Evolutionary conservation across 345 rosid genomes (phyloP).

Genomic region (Populus ilicifolia): DNA sequence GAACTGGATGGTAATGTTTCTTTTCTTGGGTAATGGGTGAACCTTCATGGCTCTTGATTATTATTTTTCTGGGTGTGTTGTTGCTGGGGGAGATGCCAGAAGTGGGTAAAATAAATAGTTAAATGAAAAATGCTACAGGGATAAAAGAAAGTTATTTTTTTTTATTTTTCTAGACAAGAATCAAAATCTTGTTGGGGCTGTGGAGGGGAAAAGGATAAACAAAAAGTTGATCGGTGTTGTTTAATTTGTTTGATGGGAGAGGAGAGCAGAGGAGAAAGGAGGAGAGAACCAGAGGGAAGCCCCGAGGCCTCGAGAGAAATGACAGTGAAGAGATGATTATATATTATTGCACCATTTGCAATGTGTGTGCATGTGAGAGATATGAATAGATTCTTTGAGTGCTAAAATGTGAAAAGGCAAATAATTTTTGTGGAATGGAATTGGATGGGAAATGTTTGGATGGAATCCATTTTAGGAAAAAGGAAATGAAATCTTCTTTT

Average conservation of each 20-base stretch:
- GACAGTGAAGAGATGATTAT: not conserved
- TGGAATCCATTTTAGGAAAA: not conserved
- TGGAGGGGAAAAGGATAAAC: slow-evolving; percentile 20
- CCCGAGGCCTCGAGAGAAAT: not conserved
- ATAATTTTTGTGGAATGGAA: not conserved
- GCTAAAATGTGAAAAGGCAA: not conserved
- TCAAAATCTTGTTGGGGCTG: slow-evolving; percentile 33
- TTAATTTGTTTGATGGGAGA: not conserved
- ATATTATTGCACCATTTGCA: not conserved
- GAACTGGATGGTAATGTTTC: slow-evolving; percentile 52
- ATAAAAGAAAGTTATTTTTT: slow-evolving; percentile 12
- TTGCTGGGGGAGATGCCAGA: slow-evolving; percentile 13
- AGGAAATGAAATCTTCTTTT: not conserved
- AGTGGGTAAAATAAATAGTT: slow-evolving; percentile 21
- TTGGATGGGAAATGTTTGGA: not conserved
- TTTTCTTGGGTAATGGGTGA: slow-evolving; percentile 63
- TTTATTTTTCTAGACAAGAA: slow-evolving; percentile 19
- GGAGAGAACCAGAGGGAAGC: not conserved
- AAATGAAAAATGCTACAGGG: slow-evolving; percentile 24
- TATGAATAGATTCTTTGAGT: not conserved
- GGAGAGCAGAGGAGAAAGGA: not conserved
- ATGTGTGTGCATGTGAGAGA: not conserved
- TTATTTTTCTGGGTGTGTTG: not conserved
- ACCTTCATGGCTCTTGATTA: slow-evolving; percentile 60
- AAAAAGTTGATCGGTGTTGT: slow-evolving; percentile 21